Evolutionary conservation across 331 rosid species (phyloP).

Genomic region (Quercus lobata): DNA sequence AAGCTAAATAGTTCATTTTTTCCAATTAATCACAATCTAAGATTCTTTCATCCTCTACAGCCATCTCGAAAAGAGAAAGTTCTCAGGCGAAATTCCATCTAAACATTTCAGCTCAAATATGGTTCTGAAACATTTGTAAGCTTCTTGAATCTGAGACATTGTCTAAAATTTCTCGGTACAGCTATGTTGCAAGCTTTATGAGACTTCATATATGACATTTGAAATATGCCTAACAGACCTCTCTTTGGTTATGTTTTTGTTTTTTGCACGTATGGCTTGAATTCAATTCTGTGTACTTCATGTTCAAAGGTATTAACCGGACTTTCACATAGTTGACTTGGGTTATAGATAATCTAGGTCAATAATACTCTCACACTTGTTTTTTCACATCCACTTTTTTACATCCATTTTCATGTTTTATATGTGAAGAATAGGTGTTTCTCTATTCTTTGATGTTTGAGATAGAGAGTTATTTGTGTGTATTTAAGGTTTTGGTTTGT

Average conservation of each 20-base stretch:
- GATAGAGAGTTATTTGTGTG: no score
- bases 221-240: neutral
- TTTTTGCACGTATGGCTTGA: no score
- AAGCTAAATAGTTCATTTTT: neutral
- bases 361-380: no score
- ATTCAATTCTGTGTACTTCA: no score
- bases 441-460: no score
- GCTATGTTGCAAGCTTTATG: neutral
- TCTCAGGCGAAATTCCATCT: conserved; percentile 50
- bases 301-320: no score
- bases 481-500: no score
- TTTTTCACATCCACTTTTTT: no score
- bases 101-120: conserved; percentile 53
- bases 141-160: neutral
- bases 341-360: no score
- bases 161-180: neutral
- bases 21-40: neutral
- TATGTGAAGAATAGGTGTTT: no score
- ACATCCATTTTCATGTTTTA: no score
- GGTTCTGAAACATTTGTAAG: conserved; percentile 64
- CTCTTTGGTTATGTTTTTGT: neutral
- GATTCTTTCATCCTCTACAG: conserved; percentile 34
- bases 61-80: conserved; percentile 58
- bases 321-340: no score
- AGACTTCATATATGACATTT: neutral